Percentiles rank a stretch among this genome's conserved stretches.
Evolutionary conservation across 495 filamentous ascomycete genomes (phyloP).

Genomic region (Aspergillus homomorphus): DNA sequence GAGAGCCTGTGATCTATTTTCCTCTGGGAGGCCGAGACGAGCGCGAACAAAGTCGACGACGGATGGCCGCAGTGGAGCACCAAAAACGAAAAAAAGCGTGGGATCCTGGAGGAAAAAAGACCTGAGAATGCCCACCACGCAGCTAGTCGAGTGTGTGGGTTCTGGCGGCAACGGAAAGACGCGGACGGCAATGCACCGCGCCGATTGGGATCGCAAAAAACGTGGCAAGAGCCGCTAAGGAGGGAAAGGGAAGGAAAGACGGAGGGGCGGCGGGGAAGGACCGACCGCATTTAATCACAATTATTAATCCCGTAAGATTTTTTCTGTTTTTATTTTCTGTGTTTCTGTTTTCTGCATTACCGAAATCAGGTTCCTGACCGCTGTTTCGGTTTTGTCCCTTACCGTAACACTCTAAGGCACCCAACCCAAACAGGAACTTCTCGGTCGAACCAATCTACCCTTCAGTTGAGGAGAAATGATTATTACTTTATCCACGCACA

Average conservation of each 20-base stretch:
- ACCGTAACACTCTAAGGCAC: not conserved
- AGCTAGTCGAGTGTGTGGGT: conserved; percentile 25
- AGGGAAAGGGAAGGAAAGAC: not conserved
- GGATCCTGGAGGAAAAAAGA: conserved; percentile 13
- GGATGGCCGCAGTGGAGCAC: conserved; percentile 17
- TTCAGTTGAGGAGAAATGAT: conserved; percentile 1
- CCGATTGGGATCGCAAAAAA: conserved; percentile 41
- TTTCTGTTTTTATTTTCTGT: conserved; percentile 3
- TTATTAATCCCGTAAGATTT: conserved; percentile 2
- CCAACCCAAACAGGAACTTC: not conserved
- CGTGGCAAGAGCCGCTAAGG: conserved; percentile 32
- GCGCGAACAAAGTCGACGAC: conserved; percentile 1
- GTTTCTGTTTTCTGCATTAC: conserved; percentile 17
- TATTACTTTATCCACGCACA: conserved; percentile 4
- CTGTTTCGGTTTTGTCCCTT: conserved; percentile 11
- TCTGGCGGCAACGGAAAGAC: conserved; percentile 39
- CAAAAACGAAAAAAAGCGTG: not conserved
- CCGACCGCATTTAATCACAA: conserved; percentile 2
- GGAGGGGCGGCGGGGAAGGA: conserved; percentile 8
- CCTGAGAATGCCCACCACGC: too few relatives aligned
- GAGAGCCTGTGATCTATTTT: conserved; percentile 6
- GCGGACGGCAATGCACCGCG: conserved; percentile 42
- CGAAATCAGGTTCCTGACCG: not conserved
- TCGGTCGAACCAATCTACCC: too few relatives aligned
- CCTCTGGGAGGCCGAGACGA: conserved; percentile 15